Base-by-base conservation (phyloP, 345 rosid species). In the Fremontodendron californicum region DNA sequence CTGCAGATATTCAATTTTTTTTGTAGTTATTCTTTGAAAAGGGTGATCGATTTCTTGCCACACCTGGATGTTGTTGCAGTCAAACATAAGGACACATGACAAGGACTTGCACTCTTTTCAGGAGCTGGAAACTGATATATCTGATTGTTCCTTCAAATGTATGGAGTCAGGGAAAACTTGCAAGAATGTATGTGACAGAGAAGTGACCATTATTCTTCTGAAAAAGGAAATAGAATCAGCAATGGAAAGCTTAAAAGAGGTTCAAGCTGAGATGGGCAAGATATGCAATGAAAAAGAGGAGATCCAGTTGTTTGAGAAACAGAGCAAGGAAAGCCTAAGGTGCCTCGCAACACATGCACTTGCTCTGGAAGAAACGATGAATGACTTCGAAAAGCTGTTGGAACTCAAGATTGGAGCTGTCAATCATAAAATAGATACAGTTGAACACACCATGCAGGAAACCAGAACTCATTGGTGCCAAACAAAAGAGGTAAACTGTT, bases 201-300 rank as follows among this genome's bases (percentile, higher is more conserved):
- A 89, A 72, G 69, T 80, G 77, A 85, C 91, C 72, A 80, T 91
- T 79, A 72, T 81, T 79, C 89, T 91, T 85, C 84, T 94, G 78
- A 93, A 82, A 85, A 81, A 78, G 84, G 98, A 93, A 88, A 83
- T 91, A 75, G 93, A 87, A 81, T 90, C 87, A 80, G 97, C 98
- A 23, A 85, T 93, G 73, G 86, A 76, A 79, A 87, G 94, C 82
- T 84, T 94, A 78, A 87, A 88, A 80, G 93, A 90, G 72, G 88
- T 93, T 78, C 89, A 87, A 80, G 70, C 78, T 84, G 94, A 93
- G 81, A 88, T 94, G 90, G 81, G 76, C 78, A 89, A 76, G 78
- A 79, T 93, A 73, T 86, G 75, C 43, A 71, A 74, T 5, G 94
- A 89, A 89, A 93, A 91, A 83, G 90, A 88, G 85, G 89, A 86